phyloP scores from a whole-genome alignment of 2,329 filamentous ascomycete species.

The Talaromyces sp. region DNA sequence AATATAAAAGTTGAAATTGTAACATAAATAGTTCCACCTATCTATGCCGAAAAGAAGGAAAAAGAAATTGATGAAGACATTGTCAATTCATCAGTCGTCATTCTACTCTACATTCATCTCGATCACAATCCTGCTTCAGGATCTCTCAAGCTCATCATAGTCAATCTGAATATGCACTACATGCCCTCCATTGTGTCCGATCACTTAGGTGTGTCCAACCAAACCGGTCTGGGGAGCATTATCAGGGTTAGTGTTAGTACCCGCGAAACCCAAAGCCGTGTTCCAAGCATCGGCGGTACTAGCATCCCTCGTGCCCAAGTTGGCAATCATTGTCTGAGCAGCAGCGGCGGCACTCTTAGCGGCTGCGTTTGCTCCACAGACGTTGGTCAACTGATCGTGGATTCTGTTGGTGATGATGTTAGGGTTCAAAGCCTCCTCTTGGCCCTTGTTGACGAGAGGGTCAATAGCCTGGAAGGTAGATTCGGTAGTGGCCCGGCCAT shows the following conservation, averaged over 20 bases:
- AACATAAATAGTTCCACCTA: neutral
- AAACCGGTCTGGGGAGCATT: constrained; percentile 9
- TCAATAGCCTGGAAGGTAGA: constrained; percentile 69
- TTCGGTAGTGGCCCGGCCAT: constrained; percentile 55
- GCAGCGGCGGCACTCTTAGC: constrained; percentile 55
- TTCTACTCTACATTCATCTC: neutral
- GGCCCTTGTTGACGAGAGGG: constrained; percentile 58
- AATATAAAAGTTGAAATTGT: no score
- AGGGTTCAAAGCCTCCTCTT: constrained; percentile 68
- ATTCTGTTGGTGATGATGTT: constrained; percentile 73
- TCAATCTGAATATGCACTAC: neutral
- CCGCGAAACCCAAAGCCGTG: constrained; percentile 37
- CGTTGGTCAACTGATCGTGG: constrained; percentile 67
- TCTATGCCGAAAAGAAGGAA: neutral
- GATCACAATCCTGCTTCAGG: neutral
- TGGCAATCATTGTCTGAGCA: constrained; percentile 55
- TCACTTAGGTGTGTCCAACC: constrained; percentile 5
- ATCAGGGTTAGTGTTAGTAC: constrained; percentile 19
- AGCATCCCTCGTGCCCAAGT: constrained; percentile 42
- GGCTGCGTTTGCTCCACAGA: constrained; percentile 62
- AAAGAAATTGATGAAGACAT: neutral
- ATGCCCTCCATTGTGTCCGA: neutral
- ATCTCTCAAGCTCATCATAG: neutral
- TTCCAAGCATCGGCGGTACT: constrained; percentile 45
- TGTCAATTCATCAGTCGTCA: neutral